A percentile compares a stretch with the other conserved stretches of the same genome.
These are phyloP conservation scores for Geosmithia putterillii DNA, from an alignment of 2,329 filamentous ascomycete genomes.

Conservation along the genomic window DNA sequence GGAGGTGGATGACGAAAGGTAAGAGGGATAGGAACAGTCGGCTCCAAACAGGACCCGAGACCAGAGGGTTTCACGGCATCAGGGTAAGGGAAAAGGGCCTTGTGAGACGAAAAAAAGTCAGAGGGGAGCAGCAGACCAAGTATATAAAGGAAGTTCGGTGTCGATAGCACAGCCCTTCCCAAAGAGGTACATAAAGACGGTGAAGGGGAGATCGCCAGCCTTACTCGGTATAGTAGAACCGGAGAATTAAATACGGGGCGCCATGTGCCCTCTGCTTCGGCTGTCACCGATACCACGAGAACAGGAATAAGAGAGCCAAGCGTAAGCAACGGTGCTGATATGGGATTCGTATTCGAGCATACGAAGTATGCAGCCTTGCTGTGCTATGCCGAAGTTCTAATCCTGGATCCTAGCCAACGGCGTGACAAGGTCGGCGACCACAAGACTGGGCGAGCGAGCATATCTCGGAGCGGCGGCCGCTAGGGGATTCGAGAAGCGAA, in stretches of 20 bases:
- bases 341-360: too few relatives aligned
- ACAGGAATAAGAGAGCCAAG: too few relatives aligned
- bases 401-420: too few relatives aligned
- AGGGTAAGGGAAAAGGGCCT: background rate
- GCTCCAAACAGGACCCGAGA: background rate
- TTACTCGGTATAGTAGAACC: background rate
- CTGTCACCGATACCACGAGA: too few relatives aligned
- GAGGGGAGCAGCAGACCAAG: background rate
- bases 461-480: background rate
- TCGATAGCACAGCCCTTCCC: background rate
- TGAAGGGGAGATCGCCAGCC: background rate
- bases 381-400: background rate
- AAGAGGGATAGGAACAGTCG: background rate
- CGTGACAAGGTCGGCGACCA: background rate
- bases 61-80: background rate
- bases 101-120: background rate
- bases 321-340: too few relatives aligned
- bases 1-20: background rate
- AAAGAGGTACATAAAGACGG: background rate
- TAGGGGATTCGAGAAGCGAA: background rate
- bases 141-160: background rate
- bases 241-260: background rate
- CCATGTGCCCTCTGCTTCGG: too few relatives aligned
- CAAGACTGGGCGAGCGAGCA: background rate
- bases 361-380: background rate